A percentile compares a stretch with the other conserved stretches of the same genome.
These are phyloP conservation scores for Solanum etuberosum DNA, from an alignment of 257 asterid genomes.

Conservation along the genomic window DNA sequence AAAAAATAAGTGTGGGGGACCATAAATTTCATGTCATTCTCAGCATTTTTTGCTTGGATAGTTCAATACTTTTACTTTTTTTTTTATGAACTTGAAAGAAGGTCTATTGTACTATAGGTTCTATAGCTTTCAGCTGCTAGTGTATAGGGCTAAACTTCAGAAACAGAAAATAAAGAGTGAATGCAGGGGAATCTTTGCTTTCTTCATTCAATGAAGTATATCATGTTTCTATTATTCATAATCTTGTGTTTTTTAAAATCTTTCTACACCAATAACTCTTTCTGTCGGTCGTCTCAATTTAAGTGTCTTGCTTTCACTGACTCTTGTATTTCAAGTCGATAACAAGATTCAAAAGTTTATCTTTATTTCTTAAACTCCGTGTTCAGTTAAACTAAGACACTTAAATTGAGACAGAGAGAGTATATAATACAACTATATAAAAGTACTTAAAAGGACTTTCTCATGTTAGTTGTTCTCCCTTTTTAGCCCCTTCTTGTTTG, in stretches of 20 bases:
- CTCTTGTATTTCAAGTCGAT: background rate
- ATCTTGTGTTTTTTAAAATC: background rate
- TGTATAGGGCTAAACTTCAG: slow-evolving; percentile 27
- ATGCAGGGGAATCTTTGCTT: slow-evolving; percentile 49
- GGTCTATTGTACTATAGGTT: slow-evolving; percentile 29
- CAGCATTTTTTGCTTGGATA: slow-evolving; percentile 35
- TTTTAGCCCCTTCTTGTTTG: background rate
- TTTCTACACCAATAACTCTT: background rate
- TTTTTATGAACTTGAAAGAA: slow-evolving; percentile 30
- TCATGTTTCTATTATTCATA: background rate
- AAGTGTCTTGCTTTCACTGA: background rate
- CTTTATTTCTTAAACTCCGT: background rate
- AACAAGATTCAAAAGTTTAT: background rate
- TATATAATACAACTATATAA: background rate
- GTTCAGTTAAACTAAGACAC: background rate
- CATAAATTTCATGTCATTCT: slow-evolving; percentile 33
- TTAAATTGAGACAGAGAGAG: background rate
- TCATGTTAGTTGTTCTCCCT: background rate
- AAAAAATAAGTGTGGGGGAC: slow-evolving; percentile 31
- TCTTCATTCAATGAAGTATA: slow-evolving; percentile 10
- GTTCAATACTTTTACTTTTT: slow-evolving; percentile 13
- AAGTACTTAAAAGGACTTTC: background rate
- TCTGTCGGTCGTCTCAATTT: background rate
- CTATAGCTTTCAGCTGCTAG: slow-evolving; percentile 56
- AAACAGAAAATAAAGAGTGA: slow-evolving; percentile 3